Evolutionary conservation across 257 asterid genomes (phyloP), one percentile per base, ranked within the genome.

Genomic region (Cordia subcordata): DNA sequence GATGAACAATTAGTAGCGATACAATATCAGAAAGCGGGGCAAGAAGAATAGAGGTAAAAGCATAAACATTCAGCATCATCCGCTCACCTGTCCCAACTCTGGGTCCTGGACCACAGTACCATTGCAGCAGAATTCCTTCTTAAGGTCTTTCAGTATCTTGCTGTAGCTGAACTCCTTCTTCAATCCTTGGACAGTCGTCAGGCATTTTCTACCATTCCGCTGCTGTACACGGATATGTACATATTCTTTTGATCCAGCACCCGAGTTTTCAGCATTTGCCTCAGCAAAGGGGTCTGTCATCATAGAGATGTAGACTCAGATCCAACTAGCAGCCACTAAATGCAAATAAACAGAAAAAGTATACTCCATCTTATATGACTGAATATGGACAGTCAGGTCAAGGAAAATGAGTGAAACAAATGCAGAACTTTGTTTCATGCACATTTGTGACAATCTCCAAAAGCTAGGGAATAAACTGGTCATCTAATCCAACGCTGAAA

Each of bases 51-150:
- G 20, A 1, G 5, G 18, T 44, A 12, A 16, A 27, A 27, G 49
- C 49, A 14, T 42, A 13, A 45, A 12, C 10, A 10, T 14, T 14
- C 21, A 33, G 9, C 8, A 8, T 17, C 15, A 54, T 57, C 42
- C 40, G 0, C 64, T 52, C 12, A 86, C 95, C 94, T 84, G 90
- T 57, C 95, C 95, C 19, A 87, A 77, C 67, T 87, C 95, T 0
- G 94, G 78, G 74, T 87, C 94, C 75, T 84, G 95, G 40, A 87
- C 90, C 21, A 87, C 95, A 5, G 95, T 87, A 60, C 95, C 95
- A 77, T 86, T 86, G 79, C 95, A 86, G 87, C 95, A 86, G 56
- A 86, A 83, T 67, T 86, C 92, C 72, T 84, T 82, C 84, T 87
- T 84, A 21, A 87, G 87, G 73, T 87, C 95, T 72, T 87, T 87